Percentiles rank a stretch among this genome's conserved stretches.
Conservation (phyloP, 2,329 filamentous ascomycete genomes). For the Exophiala dermatitidis region DNA sequence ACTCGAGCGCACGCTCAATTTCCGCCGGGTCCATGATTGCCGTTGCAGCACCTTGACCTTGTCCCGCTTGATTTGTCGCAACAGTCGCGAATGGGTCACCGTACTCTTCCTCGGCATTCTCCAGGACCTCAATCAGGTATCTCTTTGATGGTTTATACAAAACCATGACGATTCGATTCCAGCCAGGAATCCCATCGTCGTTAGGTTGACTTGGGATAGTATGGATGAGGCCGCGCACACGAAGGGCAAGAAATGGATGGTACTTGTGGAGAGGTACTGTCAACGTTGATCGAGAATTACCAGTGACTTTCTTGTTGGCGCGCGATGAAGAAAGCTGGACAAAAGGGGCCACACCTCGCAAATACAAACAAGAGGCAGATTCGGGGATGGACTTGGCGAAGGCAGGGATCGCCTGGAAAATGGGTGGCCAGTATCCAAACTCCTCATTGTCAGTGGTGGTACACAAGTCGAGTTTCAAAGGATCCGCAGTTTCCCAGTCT, state of each 20-base stretch:
- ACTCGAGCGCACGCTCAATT: constrained; percentile 11
- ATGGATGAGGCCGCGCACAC: constrained; percentile 35
- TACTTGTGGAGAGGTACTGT: constrained; percentile 18
- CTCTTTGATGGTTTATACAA: constrained; percentile 29
- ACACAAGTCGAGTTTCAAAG: constrained; percentile 23
- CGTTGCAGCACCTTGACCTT: not conserved
- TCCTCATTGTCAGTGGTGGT: constrained; percentile 10
- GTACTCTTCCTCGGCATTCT: constrained; percentile 21
- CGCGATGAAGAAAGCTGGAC: constrained; percentile 8
- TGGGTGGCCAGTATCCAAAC: constrained; percentile 21
- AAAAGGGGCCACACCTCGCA: constrained; percentile 25
- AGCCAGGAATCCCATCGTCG: constrained; percentile 30
- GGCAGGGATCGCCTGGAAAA: constrained; percentile 21
- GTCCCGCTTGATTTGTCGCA: constrained; percentile 8
- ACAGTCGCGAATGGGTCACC: constrained; percentile 15
- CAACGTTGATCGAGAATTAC: not conserved
- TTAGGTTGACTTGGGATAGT: constrained; percentile 21
- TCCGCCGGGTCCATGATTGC: constrained; percentile 6
- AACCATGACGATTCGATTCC: constrained; percentile 35
- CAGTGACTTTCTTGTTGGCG: not conserved
- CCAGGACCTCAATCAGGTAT: constrained; percentile 21
- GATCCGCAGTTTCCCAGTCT: constrained; percentile 24
- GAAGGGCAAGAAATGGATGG: constrained; percentile 23
- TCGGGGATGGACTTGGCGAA: constrained; percentile 20
- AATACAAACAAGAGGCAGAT: constrained; percentile 2